Evolutionary conservation across 371 early-diverging fungal genomes (phyloP).

Genomic region (Batkoa obscura): DNA sequence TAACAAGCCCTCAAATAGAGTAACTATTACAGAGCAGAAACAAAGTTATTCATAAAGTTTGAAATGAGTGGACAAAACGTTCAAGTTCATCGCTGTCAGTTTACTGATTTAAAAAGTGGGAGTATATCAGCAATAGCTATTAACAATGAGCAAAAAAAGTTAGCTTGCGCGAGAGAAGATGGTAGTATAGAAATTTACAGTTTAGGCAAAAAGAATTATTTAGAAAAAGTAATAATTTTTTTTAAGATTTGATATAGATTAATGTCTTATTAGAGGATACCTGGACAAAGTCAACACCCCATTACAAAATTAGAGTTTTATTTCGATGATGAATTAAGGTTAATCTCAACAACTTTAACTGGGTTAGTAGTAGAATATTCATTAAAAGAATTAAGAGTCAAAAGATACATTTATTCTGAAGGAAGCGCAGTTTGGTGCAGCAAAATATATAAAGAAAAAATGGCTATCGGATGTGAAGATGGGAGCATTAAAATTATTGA

Average conservation of each 20-base stretch:
- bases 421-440: slow-evolving; percentile 86
- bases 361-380: slow-evolving; percentile 82
- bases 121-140: slow-evolving; percentile 1
- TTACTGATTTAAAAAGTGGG: background rate
- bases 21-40: too few relatives aligned
- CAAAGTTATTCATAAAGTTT: too few relatives aligned
- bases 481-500: slow-evolving; percentile 71
- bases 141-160: slow-evolving; percentile 5
- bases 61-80: too few relatives aligned
- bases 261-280: too few relatives aligned
- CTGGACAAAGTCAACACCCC: too few relatives aligned
- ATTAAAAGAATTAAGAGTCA: slow-evolving; percentile 38
- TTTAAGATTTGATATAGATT: too few relatives aligned
- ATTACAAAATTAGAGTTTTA: too few relatives aligned
- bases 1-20: too few relatives aligned
- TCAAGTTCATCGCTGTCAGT: background rate
- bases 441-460: slow-evolving; percentile 4
- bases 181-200: slow-evolving; percentile 90
- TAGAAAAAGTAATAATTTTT: slow-evolving; percentile 34
- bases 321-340: background rate
- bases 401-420: slow-evolving; percentile 46
- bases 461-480: slow-evolving; percentile 90
- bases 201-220: slow-evolving; percentile 33
- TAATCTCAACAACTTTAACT: slow-evolving; percentile 74
- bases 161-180: slow-evolving; percentile 78